Evolutionary conservation across 1,284 basidiomycete species (phyloP).

Genomic region (Trametes pubescens): DNA sequence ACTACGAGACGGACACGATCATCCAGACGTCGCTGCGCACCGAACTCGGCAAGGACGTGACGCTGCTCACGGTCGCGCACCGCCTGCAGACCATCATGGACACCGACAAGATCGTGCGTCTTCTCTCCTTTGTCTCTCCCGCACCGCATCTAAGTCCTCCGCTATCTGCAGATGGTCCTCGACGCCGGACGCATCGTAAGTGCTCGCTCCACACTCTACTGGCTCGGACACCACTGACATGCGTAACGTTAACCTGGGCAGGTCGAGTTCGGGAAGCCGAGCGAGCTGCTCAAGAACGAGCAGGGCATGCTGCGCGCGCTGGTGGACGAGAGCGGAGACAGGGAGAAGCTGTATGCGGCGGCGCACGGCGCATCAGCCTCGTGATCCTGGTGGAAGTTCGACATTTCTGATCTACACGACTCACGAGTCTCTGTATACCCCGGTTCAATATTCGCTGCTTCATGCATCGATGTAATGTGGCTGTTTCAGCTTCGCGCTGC

Average conservation of each 20-base stretch:
- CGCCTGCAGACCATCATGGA: conserved; percentile 78
- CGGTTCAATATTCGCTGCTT: no score
- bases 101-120: conserved; percentile 51
- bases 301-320: conserved; percentile 61
- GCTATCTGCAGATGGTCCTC: conserved; percentile 47
- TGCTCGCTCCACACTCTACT: conserved; percentile 1
- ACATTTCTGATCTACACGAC: no score
- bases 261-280: conserved; percentile 69
- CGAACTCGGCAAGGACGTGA: conserved; percentile 61
- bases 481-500: no score
- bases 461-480: no score
- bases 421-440: no score
- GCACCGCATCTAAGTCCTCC: no score
- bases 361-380: conserved; percentile 35
- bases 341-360: conserved; percentile 55
- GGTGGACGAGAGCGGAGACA: conserved; percentile 67
- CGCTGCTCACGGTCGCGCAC: conserved; percentile 73
- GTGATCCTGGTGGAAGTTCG: neutral
- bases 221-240: neutral
- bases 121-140: neutral
- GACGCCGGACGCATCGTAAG: conserved; percentile 48
- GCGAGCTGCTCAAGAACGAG: conserved; percentile 61
- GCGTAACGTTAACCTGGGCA: conserved; percentile 35
- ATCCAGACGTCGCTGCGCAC: conserved; percentile 66
- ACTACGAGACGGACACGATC: conserved; percentile 65